Conservation (phyloP, 2,329 filamentous ascomycete species). For the Apiospora sp. region DNA sequence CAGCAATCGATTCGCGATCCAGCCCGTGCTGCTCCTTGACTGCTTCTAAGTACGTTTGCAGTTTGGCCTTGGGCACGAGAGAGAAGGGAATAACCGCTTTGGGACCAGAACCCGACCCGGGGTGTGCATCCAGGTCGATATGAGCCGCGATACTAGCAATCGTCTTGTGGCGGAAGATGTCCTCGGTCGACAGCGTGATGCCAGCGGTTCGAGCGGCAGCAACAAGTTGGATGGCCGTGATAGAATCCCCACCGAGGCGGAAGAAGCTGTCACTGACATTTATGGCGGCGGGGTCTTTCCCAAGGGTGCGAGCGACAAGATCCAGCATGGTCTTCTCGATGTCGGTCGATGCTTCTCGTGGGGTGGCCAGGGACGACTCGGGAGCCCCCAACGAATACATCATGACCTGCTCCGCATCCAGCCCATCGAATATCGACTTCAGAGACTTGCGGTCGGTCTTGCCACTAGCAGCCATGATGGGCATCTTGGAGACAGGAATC, state of each 20-base stretch:
- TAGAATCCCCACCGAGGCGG: conserved; percentile 33
- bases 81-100: conserved; percentile 6
- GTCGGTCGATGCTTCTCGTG: conserved; percentile 21
- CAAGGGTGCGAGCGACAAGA: conserved; percentile 20
- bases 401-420: conserved; percentile 4
- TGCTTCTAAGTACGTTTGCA: background rate
- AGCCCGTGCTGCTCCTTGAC: background rate
- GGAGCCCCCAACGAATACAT: conserved; percentile 12
- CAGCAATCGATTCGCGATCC: conserved; percentile 30
- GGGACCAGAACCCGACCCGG: too few species aligned
- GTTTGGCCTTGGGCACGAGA: background rate
- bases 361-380: background rate
- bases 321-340: conserved; percentile 25
- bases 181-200: conserved; percentile 48
- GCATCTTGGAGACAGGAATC: conserved; percentile 26
- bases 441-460: conserved; percentile 29
- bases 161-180: conserved; percentile 15
- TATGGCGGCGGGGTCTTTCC: conserved; percentile 14
- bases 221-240: conserved; percentile 22
- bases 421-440: background rate
- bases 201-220: conserved; percentile 41
- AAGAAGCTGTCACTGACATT: conserved; percentile 29
- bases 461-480: conserved; percentile 24
- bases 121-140: background rate
- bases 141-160: background rate